Conservation (phyloP, 2,329 filamentous ascomycete genomes). For the Aspergillus ustus region DNA sequence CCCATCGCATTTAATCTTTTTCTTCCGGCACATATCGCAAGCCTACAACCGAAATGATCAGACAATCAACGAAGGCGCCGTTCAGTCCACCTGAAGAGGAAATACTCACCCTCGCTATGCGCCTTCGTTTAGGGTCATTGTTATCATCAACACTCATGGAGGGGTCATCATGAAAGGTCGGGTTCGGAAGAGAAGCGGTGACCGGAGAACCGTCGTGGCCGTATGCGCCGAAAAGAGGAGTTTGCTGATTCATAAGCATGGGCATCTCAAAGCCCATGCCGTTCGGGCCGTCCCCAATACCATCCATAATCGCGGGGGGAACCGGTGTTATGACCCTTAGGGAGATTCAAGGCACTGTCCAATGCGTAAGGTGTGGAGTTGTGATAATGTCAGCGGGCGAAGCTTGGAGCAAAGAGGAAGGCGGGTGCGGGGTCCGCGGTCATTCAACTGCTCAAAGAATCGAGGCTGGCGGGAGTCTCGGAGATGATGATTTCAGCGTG, state of each 20-base stretch:
- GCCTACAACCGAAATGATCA: conserved; percentile 58
- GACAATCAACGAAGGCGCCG: not conserved
- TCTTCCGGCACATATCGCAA: conserved; percentile 95
- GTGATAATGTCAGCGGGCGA: conserved; percentile 22
- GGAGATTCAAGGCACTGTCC: conserved; percentile 13
- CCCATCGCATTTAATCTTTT: conserved; percentile 94
- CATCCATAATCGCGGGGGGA: conserved; percentile 35
- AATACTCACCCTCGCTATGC: conserved; percentile 77
- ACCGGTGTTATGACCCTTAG: not conserved
- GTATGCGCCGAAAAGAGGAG: conserved; percentile 71
- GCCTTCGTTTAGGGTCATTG: conserved; percentile 83
- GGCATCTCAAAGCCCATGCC: conserved; percentile 49
- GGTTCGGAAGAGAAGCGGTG: conserved; percentile 52
- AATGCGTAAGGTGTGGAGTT: conserved; percentile 23
- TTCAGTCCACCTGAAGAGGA: not conserved
- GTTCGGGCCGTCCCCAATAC: conserved; percentile 43
- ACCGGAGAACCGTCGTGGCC: conserved; percentile 64
- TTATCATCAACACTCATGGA: conserved; percentile 54
- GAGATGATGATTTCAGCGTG: conserved; percentile 8
- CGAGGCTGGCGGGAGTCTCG: conserved; percentile 17
- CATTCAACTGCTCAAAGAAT: conserved; percentile 16
- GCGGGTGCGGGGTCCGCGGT: conserved; percentile 28
- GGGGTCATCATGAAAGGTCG: conserved; percentile 50
- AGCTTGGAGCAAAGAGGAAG: conserved; percentile 16
- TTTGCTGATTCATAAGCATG: conserved; percentile 65